phyloP scores from a whole-genome alignment of 805 yeast genomes.

The Gaillardinia entomophila region DNA sequence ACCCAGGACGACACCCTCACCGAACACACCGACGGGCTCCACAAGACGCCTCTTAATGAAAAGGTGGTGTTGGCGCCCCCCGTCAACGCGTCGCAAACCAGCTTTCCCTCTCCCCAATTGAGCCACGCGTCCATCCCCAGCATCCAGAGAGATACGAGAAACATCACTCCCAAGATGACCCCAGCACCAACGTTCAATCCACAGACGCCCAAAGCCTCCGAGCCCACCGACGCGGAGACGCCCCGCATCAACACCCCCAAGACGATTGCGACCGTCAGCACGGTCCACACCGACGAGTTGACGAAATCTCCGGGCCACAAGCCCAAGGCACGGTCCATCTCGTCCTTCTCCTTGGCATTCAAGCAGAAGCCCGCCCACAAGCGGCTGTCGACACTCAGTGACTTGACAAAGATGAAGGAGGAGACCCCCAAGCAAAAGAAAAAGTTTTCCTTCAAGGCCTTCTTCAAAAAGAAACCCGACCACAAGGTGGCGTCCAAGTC shows the following conservation, averaged over 20 bases:
- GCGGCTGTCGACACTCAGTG: slow-evolving; percentile 8
- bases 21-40: slow-evolving; percentile 11
- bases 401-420: slow-evolving; percentile 1
- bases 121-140: neutral
- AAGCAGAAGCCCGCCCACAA: slow-evolving; percentile 1
- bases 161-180: neutral
- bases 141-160: neutral
- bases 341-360: neutral
- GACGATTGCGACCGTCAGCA: neutral
- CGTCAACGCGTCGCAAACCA: too few species aligned
- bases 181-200: neutral
- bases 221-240: too few species aligned
- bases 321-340: neutral
- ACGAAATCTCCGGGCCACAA: neutral
- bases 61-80: neutral
- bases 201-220: neutral
- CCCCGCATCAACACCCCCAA: neutral
- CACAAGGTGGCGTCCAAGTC: neutral
- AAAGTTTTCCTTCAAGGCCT: slow-evolving; percentile 32
- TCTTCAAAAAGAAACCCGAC: slow-evolving; percentile 33
- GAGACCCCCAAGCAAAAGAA: slow-evolving; percentile 7
- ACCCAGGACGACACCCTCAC: slow-evolving; percentile 18
- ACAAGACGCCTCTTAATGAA: neutral
- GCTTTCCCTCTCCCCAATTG: neutral
- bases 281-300: neutral